Evolutionary conservation across 371 early-diverging fungal species (phyloP).

Genomic region (Circinella umbellata): DNA sequence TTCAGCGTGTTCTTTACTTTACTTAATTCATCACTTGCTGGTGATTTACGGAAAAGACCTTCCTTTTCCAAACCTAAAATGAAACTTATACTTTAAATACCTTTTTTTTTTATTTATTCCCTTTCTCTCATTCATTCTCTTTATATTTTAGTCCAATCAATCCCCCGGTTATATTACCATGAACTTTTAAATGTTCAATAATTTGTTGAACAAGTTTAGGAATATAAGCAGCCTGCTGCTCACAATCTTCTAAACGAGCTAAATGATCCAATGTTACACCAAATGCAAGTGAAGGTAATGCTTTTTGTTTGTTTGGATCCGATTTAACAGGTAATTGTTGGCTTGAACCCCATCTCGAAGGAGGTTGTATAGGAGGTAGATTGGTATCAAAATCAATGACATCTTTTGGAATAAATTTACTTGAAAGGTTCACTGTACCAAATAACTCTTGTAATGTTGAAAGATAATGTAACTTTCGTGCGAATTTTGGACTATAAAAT

Average conservation of each 20-base stretch:
- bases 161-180: constrained; percentile 27
- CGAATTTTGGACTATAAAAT: constrained; percentile 85
- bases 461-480: constrained; percentile 84
- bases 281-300: constrained; percentile 42
- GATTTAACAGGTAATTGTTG: background rate
- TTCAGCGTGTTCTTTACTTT: constrained; percentile 76
- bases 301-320: constrained; percentile 1
- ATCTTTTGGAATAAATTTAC: constrained; percentile 79
- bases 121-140: background rate
- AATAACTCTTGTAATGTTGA: constrained; percentile 74
- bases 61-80: constrained; percentile 75
- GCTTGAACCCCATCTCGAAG: background rate
- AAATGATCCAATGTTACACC: constrained; percentile 41
- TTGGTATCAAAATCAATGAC: constrained; percentile 69
- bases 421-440: constrained; percentile 66
- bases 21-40: constrained; percentile 56
- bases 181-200: constrained; percentile 30
- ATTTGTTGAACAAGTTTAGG: constrained; percentile 39
- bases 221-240: constrained; percentile 27
- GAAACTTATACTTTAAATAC: background rate
- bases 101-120: background rate
- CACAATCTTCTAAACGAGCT: constrained; percentile 29
- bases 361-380: constrained; percentile 15
- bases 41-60: constrained; percentile 90
- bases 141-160: too few relatives aligned